Conservation (phyloP, 2,329 filamentous ascomycete species). For the Coniochaeta pulveracea region DNA sequence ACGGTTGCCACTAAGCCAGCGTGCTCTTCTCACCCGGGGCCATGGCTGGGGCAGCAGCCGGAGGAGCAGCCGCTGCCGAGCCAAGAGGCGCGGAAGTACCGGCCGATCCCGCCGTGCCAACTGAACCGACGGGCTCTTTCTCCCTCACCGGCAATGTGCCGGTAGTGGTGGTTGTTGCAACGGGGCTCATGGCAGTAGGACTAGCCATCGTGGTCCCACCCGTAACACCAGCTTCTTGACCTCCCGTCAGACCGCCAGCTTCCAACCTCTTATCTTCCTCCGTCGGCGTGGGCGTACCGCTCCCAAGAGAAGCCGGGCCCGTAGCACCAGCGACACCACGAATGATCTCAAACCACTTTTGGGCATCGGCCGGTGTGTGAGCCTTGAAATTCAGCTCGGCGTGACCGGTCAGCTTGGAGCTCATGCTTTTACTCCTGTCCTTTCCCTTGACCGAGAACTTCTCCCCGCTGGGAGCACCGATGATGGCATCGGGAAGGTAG, state of each 20-base stretch:
- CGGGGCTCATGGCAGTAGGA: constrained; percentile 6
- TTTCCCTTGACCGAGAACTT: constrained; percentile 97
- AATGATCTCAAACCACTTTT: constrained; percentile 77
- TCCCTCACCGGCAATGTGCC: no score
- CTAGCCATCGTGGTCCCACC: constrained; percentile 8
- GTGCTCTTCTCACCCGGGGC: no score
- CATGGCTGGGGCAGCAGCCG: no score
- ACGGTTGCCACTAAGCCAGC: no score
- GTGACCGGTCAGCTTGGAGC: constrained; percentile 67
- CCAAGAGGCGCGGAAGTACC: no score
- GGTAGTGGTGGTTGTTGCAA: background rate
- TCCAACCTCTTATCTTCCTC: constrained; percentile 16
- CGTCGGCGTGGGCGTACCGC: constrained; percentile 18
- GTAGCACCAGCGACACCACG: constrained; percentile 43
- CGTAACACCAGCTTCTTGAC: constrained; percentile 25
- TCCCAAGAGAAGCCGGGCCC: constrained; percentile 24
- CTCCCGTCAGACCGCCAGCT: constrained; percentile 10
- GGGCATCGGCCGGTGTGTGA: constrained; percentile 65
- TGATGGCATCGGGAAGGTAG: constrained; percentile 80
- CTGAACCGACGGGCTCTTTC: no score
- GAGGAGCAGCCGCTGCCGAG: no score
- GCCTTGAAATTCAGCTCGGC: constrained; percentile 85
- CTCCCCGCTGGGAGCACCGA: constrained; percentile 59
- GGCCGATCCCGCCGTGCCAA: no score
- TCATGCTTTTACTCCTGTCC: constrained; percentile 70